These are phyloP conservation scores for Cymbopogon flexuosus DNA, from an alignment of 202 grass and related monocot species.

Conservation along the genomic window DNA sequence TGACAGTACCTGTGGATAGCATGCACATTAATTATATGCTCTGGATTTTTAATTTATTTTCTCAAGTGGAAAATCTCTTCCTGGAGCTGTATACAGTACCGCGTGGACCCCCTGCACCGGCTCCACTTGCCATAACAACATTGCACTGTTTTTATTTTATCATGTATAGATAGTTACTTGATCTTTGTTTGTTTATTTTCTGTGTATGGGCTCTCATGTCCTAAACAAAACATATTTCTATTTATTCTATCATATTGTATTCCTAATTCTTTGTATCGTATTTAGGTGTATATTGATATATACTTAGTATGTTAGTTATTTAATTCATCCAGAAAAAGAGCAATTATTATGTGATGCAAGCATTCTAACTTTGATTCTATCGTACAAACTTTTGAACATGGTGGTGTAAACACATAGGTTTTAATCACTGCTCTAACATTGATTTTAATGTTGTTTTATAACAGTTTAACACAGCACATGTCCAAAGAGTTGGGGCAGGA, in stretches of 20 bases:
- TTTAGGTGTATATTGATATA: not conserved
- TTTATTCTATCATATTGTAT: constrained; percentile 2
- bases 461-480: constrained; percentile 57
- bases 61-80: not conserved
- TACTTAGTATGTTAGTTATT: not conserved
- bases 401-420: not conserved
- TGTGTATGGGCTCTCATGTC: not conserved
- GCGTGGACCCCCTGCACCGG: too few relatives aligned
- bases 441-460: constrained; percentile 13
- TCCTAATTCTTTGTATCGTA: not conserved
- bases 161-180: not conserved
- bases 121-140: too few relatives aligned
- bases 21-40: not conserved
- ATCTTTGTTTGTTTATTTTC: not conserved
- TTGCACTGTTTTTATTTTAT: not conserved
- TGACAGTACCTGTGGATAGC: not conserved
- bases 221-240: not conserved
- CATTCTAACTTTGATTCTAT: not conserved
- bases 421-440: not conserved
- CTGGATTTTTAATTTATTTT: not conserved
- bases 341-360: not conserved
- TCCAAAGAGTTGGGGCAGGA: constrained; percentile 57
- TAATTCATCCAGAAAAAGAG: not conserved
- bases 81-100: not conserved
- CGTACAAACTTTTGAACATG: not conserved